Percentiles rank a stretch among this genome's conserved stretches.
These are phyloP conservation scores for Calonectria naviculata DNA, from an alignment of 2,329 filamentous ascomycete genomes.

Conservation along the genomic window DNA sequence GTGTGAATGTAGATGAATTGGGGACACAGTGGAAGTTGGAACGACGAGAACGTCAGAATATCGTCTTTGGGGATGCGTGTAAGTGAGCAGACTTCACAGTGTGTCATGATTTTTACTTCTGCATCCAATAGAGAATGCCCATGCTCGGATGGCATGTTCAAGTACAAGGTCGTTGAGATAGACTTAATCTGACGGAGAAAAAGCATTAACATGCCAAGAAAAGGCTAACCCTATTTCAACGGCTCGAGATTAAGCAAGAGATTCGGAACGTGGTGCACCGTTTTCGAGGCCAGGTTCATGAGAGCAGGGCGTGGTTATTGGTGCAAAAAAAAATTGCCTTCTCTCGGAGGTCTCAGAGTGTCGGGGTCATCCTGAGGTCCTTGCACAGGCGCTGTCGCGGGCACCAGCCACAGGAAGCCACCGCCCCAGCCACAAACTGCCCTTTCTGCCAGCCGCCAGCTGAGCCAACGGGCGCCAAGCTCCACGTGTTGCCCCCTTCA, in stretches of 20 bases:
- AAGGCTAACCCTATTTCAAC: constrained; percentile 2
- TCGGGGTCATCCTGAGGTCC: not conserved
- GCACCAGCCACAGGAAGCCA: constrained; percentile 34
- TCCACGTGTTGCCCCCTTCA: constrained; percentile 36
- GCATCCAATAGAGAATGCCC: not conserved
- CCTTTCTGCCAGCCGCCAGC: not conserved
- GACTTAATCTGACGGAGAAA: constrained; percentile 12
- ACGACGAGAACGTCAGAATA: not conserved
- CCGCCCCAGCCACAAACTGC: constrained; percentile 33
- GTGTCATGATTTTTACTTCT: not conserved
- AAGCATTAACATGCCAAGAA: constrained; percentile 7
- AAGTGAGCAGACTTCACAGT: not conserved
- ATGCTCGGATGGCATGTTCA: not conserved
- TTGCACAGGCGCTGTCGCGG: not conserved
- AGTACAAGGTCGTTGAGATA: constrained; percentile 12
- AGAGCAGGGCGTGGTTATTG: constrained; percentile 2
- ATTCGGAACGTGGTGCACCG: not conserved
- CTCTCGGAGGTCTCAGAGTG: not conserved
- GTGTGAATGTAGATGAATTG: not conserved
- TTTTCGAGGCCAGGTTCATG: not conserved
- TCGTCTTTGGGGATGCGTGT: not conserved
- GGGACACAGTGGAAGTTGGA: not conserved
- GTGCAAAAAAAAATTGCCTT: constrained; percentile 15
- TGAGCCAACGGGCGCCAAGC: constrained; percentile 25
- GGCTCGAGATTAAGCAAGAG: not conserved